Base-by-base conservation (phyloP, 1,284 basidiomycete species). In the Fomes fomentarius region DNA sequence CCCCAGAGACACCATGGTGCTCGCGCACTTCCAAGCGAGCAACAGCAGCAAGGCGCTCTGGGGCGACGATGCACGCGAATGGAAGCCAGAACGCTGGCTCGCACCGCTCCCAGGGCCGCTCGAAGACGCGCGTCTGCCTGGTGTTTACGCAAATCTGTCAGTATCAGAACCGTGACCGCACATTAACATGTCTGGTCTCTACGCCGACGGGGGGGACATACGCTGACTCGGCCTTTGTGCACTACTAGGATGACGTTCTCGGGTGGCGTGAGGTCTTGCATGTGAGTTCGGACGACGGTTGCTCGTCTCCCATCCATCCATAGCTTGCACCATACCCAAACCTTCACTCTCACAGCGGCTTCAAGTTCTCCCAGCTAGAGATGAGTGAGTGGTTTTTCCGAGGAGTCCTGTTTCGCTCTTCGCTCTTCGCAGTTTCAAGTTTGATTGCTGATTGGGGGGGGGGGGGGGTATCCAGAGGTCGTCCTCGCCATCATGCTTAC, bases 311-410 rank as follows among this genome's bases (percentile, higher is more conserved):
- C n/a, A n/a, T n/a, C n/a, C n/a, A n/a, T n/a, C n/a, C n/a, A n/a
- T 15, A 30, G 6, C 11, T 31, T 15, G 9, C 19, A 28, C n/a
- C 9, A 2, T 15, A n/a, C 14, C 25, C 21, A 10, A 6, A 21
- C 7, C 4, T 3, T 25, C 14, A 22, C 12, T 24, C 11, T n/a
- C n/a, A n/a, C 53, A 71, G 70, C 25, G 69, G 70, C 4, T 70
- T 69, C 59, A 69, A 67, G 50, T 70, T 69, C 54, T 64, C 70
- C 10, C 64, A 70, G 49, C 54, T 72, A 17, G 70, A 72, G 53
- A 71, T 72, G 67, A 72, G 69, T 71, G 37, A 40, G 69, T 69
- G 12, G 8, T 21, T 11, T 24, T 4, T 39, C 21, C 38, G 4
- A 17, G 2, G 14, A 4, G n/a, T n/a, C 35, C 15, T 17, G 35